Conservation (phyloP, 2,329 filamentous ascomycete genomes). For the Meredithiella fracta region DNA sequence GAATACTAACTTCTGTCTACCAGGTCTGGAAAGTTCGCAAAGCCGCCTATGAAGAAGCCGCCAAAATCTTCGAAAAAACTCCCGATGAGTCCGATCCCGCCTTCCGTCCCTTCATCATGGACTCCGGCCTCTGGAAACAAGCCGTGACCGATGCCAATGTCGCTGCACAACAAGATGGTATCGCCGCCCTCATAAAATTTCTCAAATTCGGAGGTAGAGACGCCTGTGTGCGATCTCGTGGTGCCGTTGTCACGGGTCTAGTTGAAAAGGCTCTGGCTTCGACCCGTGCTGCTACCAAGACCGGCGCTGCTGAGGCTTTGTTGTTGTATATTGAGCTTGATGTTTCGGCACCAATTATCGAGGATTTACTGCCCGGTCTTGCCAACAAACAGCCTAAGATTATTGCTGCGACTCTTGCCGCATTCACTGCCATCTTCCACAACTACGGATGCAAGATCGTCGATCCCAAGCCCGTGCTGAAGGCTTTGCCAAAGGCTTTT, state of each 20-base stretch:
- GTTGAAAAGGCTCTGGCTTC: constrained; percentile 84
- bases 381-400: constrained; percentile 86
- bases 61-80: constrained; percentile 70
- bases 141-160: constrained; percentile 92
- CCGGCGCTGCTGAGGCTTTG: constrained; percentile 70
- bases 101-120: constrained; percentile 75
- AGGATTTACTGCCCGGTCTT: constrained; percentile 71
- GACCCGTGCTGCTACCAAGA: constrained; percentile 74
- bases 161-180: constrained; percentile 84
- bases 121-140: constrained; percentile 76
- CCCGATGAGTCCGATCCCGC: constrained; percentile 72
- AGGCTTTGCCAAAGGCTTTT: constrained; percentile 75
- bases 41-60: constrained; percentile 80
- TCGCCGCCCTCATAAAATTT: constrained; percentile 77
- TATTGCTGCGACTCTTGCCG: constrained; percentile 52
- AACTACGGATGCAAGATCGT: constrained; percentile 89
- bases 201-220: constrained; percentile 77
- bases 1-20: background rate
- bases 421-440: constrained; percentile 71
- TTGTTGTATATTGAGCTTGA: constrained; percentile 84
- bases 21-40: constrained; percentile 95
- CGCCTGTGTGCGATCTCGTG: constrained; percentile 61
- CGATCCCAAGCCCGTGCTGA: constrained; percentile 83
- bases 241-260: constrained; percentile 57
- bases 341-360: constrained; percentile 66